Evolutionary conservation across 2,329 filamentous ascomycete species (phyloP).

Genomic region (Teratosphaeria pseudoeucalypti): DNA sequence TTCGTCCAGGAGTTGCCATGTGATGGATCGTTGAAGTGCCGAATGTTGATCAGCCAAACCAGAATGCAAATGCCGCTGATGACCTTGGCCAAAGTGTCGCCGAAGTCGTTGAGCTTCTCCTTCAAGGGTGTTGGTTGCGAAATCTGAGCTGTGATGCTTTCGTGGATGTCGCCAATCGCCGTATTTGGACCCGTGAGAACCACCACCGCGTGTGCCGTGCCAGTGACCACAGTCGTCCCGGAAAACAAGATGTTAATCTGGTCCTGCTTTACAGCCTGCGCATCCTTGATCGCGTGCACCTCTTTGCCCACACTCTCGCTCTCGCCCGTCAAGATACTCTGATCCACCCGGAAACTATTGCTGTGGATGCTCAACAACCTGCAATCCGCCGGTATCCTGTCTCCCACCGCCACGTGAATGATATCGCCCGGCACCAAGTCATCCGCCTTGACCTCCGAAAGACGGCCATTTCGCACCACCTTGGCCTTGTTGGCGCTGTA

Average conservation of each 20-base stretch:
- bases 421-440: slow-evolving; percentile 93
- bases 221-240: slow-evolving; percentile 91
- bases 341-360: slow-evolving; percentile 94
- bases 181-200: slow-evolving; percentile 82
- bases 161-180: slow-evolving; percentile 96
- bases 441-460: slow-evolving; percentile 84
- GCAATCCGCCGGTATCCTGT: slow-evolving; percentile 91
- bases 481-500: slow-evolving; percentile 98
- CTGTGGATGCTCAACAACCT: slow-evolving; percentile 81
- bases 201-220: slow-evolving; percentile 82
- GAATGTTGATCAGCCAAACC: slow-evolving; percentile 97
- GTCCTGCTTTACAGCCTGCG: slow-evolving; percentile 88
- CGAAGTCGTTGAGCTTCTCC: slow-evolving; percentile 98
- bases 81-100: slow-evolving; percentile 90
- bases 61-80: slow-evolving; percentile 94
- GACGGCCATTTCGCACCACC: slow-evolving; percentile 72
- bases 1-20: slow-evolving; percentile 83
- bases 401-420: slow-evolving; percentile 76
- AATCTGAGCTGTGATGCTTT: slow-evolving; percentile 96
- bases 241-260: slow-evolving; percentile 98
- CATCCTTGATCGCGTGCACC: slow-evolving; percentile 56
- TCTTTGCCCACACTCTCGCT: slow-evolving; percentile 95
- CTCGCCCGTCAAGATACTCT: slow-evolving; percentile 93
- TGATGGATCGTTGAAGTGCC: slow-evolving; percentile 89
- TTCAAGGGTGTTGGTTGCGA: slow-evolving; percentile 95